Conservation (phyloP, 2,329 filamentous ascomycete species). For the Ophiostoma montium region DNA sequence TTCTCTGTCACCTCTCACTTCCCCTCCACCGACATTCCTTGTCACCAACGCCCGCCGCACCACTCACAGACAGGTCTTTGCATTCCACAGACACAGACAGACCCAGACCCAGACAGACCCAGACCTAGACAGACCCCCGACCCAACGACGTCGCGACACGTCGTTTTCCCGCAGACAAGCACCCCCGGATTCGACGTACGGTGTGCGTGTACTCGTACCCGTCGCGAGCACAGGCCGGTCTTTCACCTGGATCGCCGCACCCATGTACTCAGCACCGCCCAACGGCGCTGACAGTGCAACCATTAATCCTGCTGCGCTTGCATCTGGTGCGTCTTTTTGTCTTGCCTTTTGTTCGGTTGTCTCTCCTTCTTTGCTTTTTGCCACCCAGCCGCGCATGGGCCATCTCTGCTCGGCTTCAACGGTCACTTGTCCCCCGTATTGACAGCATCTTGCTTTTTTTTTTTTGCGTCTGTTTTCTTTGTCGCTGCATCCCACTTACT, state of each 20-base stretch:
- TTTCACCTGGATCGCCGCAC: not conserved
- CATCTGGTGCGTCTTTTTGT: slow-evolving; percentile 48
- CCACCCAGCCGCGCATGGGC: too few relatives aligned
- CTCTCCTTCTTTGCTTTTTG: not conserved
- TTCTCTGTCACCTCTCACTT: not conserved
- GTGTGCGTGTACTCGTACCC: not conserved
- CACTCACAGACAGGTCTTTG: too few relatives aligned
- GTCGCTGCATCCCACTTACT: not conserved
- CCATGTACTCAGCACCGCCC: slow-evolving; percentile 47
- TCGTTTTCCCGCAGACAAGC: slow-evolving; percentile 39
- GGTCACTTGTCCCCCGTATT: too few relatives aligned
- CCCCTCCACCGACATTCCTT: not conserved
- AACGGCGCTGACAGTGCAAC: slow-evolving; percentile 74
- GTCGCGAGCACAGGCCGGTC: not conserved
- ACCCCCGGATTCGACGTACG: slow-evolving; percentile 27
- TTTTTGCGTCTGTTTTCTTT: not conserved
- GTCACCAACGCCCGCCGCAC: slow-evolving; percentile 6
- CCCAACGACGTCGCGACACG: slow-evolving; percentile 50
- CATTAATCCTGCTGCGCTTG: slow-evolving; percentile 81
- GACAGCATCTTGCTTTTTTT: too few relatives aligned
- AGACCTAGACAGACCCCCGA: slow-evolving; percentile 19
- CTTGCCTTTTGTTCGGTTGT: not conserved
- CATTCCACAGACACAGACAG: slow-evolving; percentile 10
- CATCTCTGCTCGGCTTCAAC: not conserved
- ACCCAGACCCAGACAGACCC: not conserved